A percentile compares a stretch with the other conserved stretches of the same genome.
These are phyloP conservation scores for Taphrina pruni DNA, from an alignment of 1,139 yeast genomes.

Conservation along the genomic window DNA sequence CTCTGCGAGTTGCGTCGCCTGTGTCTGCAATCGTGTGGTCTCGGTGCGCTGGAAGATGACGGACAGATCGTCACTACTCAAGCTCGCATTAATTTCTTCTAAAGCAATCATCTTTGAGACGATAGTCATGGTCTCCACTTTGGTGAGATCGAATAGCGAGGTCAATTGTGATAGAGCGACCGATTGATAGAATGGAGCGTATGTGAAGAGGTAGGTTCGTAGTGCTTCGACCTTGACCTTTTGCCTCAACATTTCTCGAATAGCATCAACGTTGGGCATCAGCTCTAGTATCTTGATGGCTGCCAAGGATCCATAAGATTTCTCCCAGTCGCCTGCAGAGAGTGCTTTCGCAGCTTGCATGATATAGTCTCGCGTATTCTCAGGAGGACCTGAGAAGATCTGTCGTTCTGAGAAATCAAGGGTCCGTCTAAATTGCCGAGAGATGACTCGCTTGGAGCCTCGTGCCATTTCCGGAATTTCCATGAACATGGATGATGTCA, in stretches of 20 bases:
- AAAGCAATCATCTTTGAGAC: conserved; percentile 75
- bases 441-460: conserved; percentile 66
- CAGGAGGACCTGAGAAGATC: conserved; percentile 97
- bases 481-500: conserved; percentile 85
- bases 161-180: conserved; percentile 73
- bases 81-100: conserved; percentile 74
- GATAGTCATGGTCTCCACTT: conserved; percentile 63
- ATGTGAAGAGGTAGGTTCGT: conserved; percentile 86
- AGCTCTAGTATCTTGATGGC: conserved; percentile 89
- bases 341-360: conserved; percentile 91
- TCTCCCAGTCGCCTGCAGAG: conserved; percentile 88
- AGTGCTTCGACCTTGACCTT: conserved; percentile 89
- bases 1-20: conserved; percentile 86
- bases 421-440: conserved; percentile 88
- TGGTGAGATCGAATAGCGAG: conserved; percentile 67
- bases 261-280: conserved; percentile 66
- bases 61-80: conserved; percentile 64
- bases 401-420: conserved; percentile 94
- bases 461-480: conserved; percentile 87
- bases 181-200: conserved; percentile 75
- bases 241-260: conserved; percentile 71
- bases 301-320: conserved; percentile 71
- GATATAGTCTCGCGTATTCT: conserved; percentile 90
- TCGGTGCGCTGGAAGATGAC: conserved; percentile 76
- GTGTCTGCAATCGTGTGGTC: conserved; percentile 82